Evolutionary conservation across 345 rosid genomes (phyloP), one percentile per base, ranked within the genome.

Genomic region (Boechera stricta): DNA sequence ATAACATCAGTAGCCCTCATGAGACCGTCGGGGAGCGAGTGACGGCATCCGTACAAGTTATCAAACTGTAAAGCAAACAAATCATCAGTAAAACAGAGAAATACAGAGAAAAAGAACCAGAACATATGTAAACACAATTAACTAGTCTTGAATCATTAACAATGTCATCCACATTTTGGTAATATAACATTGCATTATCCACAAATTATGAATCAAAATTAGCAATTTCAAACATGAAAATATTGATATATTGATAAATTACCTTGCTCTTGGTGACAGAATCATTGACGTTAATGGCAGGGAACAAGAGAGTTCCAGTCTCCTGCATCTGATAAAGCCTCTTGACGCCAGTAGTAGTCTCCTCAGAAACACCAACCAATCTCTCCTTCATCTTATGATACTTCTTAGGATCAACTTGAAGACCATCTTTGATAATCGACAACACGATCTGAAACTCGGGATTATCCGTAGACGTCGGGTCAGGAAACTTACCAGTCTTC

Each of bases 291-390:
- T 87, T 87, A 66, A 88, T 88, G 54, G 90, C 92, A 63, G 92
- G 83, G 84, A 89, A 85, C 66, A 89, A 65, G 38, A 89, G 85
- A n/a, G 89, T 39, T 7, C 90, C 94, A 77, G 82, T 86, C 47
- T 72, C 85, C 39, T 86, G 87, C 92, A 89, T 87, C 83, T 86
- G 90, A 55, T 89, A 89, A 45, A 86, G 82, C 58, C 84, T 89
- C 98, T 91, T 89, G 5, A 91, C 97, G 21, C 97, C 95, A 38
- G 97, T 89, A 45, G 97, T 91, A 3, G 97, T 91, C 57, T 91
- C 97, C 78, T 91, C 95, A 0, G 97, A 89, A 7, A 93, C 97
- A 18, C 98, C 95, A 21, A 91, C 90, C 41, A 93, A 58, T 77
- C 98, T 88, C 32, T 85, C 85, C 91, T 78, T 89, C 91, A 89